Percentiles rank a stretch among this genome's conserved stretches.
Conservation (phyloP, 768 basidiomycete genomes). For the Leucocoprinus leucothites region DNA sequence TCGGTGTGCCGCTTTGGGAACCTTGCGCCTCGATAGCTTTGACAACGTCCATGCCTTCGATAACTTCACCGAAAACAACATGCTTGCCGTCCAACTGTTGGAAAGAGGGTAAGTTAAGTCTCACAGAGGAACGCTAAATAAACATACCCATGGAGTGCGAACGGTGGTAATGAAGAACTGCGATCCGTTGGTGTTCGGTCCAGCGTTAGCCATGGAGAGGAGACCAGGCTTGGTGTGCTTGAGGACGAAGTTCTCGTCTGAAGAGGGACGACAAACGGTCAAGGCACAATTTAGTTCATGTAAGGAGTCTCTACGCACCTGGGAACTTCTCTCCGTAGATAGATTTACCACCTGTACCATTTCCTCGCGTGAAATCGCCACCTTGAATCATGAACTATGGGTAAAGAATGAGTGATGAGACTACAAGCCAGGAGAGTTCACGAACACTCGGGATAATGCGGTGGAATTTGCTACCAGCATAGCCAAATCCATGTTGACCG, state of each 20-base stretch:
- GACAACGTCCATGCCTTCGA: conserved; percentile 63
- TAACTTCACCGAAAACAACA: conserved; percentile 72
- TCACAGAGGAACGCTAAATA: background rate
- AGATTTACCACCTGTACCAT: conserved; percentile 82
- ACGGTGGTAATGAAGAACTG: conserved; percentile 84
- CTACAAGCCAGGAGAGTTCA: conserved; percentile 1
- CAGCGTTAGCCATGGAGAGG: conserved; percentile 86
- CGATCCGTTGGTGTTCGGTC: conserved; percentile 77
- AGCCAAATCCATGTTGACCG: conserved; percentile 68
- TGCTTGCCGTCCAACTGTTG: conserved; percentile 57
- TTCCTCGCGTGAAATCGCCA: conserved; percentile 75
- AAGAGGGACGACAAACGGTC: background rate
- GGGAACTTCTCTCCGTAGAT: conserved; percentile 82
- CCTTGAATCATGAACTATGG: conserved; percentile 80
- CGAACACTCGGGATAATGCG: conserved; percentile 65
- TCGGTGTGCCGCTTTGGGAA: conserved; percentile 33
- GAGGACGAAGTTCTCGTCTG: conserved; percentile 79
- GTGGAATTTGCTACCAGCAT: conserved; percentile 68
- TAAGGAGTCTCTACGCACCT: conserved; percentile 37
- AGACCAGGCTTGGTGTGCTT: conserved; percentile 66
- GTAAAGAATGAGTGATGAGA: background rate
- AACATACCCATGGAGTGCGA: conserved; percentile 56
- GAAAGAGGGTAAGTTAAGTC: background rate
- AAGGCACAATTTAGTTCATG: background rate
- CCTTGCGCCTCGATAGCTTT: conserved; percentile 53